Base-by-base conservation (phyloP, 139 green algal genomes). In the Picochlorum sp. region DNA sequence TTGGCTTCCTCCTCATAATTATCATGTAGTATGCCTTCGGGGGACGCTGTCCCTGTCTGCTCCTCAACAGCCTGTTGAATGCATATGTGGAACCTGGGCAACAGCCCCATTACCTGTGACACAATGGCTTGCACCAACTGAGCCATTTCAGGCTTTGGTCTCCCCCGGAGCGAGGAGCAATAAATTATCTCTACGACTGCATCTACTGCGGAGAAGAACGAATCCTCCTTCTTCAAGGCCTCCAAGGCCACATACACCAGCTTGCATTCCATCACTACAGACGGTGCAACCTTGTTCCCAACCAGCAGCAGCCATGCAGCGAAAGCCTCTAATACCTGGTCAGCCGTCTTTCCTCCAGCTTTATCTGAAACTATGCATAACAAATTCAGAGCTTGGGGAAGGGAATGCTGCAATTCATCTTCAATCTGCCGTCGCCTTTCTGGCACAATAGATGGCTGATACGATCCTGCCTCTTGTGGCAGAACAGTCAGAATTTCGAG, bases 401-500 rank as follows among this genome's bases (percentile, higher is more conserved):
- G 24, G 5, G 58, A 8, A 26, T 44, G 26, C 1, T 72, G 38
- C 55, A 95, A 78, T 73, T 96, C 89, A 18, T 69, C 54, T 7
- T 65, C 26, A 50, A 88, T 81, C 30, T 82, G 63, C 1, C 83
- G 76, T 60, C 88, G 75, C 51, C 90, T 72, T 70, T 95, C 87
- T 2, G 90, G 90, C 13, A 83, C 63, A 44, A 96, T 71, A 6
- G 84, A 72, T 6, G 87, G 77, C 72, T 77, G 74, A 69, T 87
- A 76, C 49, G 71, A 86, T 71, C 80, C 66, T 4, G 81, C 85
- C 60, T 95, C 88, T 88, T 95, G 82, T 4, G 90, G 88, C 60
- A 96, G 76, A 45, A 96, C 81, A 0, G 77, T 85, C 10, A 96
- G 80, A 63, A 96, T 62, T 70, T 96, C 90, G 72, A 96, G 77